These are phyloP conservation scores for Bigelowiella natans DNA, from an alignment of 78 protist genomes.

Conservation along the genomic window DNA sequence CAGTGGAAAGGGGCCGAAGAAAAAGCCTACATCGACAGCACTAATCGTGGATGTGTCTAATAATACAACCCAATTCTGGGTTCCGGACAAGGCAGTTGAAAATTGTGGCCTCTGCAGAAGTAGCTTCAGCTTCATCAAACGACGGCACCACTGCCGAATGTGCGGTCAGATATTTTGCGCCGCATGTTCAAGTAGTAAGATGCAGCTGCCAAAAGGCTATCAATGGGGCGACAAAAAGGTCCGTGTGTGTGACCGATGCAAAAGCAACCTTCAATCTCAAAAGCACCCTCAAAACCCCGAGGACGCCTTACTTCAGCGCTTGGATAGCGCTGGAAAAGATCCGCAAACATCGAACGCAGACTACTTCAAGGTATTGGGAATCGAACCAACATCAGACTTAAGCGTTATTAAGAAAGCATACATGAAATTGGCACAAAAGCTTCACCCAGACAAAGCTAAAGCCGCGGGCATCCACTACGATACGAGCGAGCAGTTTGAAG, in stretches of 20 bases:
- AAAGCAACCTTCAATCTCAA: background rate
- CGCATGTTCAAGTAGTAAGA: background rate
- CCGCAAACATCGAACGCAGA: background rate
- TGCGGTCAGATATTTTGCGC: slow-evolving; percentile 17
- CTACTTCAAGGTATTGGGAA: background rate
- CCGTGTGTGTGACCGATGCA: background rate
- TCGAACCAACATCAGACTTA: background rate
- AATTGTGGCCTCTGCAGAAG: background rate
- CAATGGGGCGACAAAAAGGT: background rate
- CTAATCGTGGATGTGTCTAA: background rate
- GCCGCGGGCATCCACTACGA: background rate
- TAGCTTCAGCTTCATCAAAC: background rate
- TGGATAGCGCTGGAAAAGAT: background rate
- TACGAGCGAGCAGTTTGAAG: background rate
- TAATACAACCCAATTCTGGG: background rate
- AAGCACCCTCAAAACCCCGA: background rate
- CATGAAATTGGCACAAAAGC: background rate
- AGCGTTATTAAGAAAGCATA: background rate
- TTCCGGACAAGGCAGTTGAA: background rate
- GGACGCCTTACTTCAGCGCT: background rate
- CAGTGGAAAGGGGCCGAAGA: background rate
- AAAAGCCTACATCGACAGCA: background rate
- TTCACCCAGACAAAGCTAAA: background rate
- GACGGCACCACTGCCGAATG: slow-evolving; percentile 23
- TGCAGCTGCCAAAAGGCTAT: background rate